Percentiles rank a stretch among this genome's conserved stretches.
phyloP scores from a whole-genome alignment of 768 basidiomycete species.

The Auriscalpium vulgare region DNA sequence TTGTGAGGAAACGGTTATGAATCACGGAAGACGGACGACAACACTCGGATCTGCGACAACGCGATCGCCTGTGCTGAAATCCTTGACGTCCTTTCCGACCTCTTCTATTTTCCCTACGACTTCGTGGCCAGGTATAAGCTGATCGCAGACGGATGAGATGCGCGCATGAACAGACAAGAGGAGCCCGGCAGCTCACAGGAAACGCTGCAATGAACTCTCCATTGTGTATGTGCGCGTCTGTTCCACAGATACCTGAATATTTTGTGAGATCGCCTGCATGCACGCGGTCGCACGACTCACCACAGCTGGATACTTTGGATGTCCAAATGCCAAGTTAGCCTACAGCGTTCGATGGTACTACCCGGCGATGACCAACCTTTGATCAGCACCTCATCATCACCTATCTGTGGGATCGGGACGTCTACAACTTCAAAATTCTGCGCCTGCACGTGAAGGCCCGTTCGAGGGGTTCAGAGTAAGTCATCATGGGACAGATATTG shows the following conservation, averaged over 20 bases:
- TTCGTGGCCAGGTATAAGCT: constrained; percentile 73
- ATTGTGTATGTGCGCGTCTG: constrained; percentile 53
- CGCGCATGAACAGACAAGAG: neutral
- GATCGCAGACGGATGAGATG: neutral
- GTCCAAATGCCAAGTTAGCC: neutral
- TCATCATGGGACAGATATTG: neutral
- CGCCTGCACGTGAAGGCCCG: constrained; percentile 34
- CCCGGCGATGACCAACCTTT: constrained; percentile 39
- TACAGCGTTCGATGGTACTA: too few relatives aligned
- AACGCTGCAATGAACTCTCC: constrained; percentile 69
- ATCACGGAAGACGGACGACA: constrained; percentile 37
- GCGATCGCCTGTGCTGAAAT: constrained; percentile 70
- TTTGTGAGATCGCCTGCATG: neutral
- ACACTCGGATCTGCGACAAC: constrained; percentile 76
- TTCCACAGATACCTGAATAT: constrained; percentile 53
- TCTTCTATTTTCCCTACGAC: constrained; percentile 66
- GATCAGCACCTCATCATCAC: constrained; percentile 65
- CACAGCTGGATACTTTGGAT: constrained; percentile 20
- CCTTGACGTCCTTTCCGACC: constrained; percentile 74
- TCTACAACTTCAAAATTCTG: constrained; percentile 56
- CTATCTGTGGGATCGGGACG: constrained; percentile 58
- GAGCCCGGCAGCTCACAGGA: constrained; percentile 36
- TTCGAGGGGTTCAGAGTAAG: neutral
- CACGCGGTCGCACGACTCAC: constrained; percentile 3
- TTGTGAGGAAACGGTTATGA: constrained; percentile 1